Percentiles rank a stretch among this genome's conserved stretches.
These are phyloP conservation scores for Termitomyces eurrhizus DNA, from an alignment of 768 basidiomycete genomes.

Conservation along the genomic window DNA sequence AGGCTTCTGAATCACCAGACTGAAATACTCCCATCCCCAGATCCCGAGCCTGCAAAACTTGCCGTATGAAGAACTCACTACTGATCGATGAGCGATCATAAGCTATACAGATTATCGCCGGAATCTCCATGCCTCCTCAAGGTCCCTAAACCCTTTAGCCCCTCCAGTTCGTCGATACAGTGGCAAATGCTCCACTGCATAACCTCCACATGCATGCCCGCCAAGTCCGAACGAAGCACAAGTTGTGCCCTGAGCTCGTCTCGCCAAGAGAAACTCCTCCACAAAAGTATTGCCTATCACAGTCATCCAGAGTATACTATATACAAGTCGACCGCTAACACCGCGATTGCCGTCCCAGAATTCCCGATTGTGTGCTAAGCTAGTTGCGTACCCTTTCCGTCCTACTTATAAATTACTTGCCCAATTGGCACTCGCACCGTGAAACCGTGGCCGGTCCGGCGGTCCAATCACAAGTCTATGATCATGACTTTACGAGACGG, in stretches of 20 bases:
- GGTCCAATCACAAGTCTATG: not conserved
- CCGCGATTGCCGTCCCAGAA: not conserved
- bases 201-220: not conserved
- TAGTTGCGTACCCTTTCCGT: not conserved
- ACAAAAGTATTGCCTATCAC: not conserved
- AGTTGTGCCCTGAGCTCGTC: not conserved
- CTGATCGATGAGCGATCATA: not conserved
- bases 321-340: not conserved
- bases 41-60: not conserved
- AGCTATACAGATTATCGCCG: conserved; percentile 4
- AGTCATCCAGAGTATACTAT: not conserved
- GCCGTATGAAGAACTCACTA: not conserved
- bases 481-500: not conserved
- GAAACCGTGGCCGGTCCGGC: not conserved
- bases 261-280: not conserved
- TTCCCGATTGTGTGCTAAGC: not conserved
- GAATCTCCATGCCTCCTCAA: conserved; percentile 2
- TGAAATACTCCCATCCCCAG: not conserved
- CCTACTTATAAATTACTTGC: not conserved
- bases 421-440: not conserved
- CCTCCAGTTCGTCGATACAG: not conserved
- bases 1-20: not conserved
- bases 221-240: not conserved
- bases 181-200: not conserved
- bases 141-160: not conserved